Conservation (phyloP, 2,329 filamentous ascomycete genomes). For the Aspergillus terreus region DNA sequence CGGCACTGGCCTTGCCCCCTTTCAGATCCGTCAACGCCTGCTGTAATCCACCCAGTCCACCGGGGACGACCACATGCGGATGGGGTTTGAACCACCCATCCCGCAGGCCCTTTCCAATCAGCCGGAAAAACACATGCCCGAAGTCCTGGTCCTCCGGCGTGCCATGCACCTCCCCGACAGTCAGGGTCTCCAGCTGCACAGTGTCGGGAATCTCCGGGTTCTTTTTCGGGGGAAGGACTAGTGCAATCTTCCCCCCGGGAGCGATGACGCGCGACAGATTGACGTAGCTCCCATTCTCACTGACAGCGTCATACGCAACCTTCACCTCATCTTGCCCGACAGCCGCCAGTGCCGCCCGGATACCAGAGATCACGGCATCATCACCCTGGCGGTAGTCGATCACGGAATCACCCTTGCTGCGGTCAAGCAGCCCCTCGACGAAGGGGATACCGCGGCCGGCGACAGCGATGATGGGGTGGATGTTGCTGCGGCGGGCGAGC, state of each 20-base stretch:
- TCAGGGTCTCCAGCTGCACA: constrained; percentile 38
- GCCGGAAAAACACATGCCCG: constrained; percentile 43
- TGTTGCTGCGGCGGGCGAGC: constrained; percentile 52
- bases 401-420: constrained; percentile 52
- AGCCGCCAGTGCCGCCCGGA: constrained; percentile 19
- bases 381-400: constrained; percentile 60
- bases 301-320: constrained; percentile 55
- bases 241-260: constrained; percentile 34
- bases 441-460: constrained; percentile 51
- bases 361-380: constrained; percentile 49
- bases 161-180: constrained; percentile 28
- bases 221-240: constrained; percentile 43
- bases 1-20: constrained; percentile 58
- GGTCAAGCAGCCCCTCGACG: constrained; percentile 52
- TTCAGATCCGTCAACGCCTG: constrained; percentile 53
- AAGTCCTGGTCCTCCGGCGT: constrained; percentile 30
- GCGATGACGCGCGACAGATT: constrained; percentile 47
- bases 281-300: constrained; percentile 48
- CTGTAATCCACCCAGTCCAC: constrained; percentile 54
- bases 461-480: constrained; percentile 60
- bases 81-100: constrained; percentile 51
- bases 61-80: constrained; percentile 48
- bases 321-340: constrained; percentile 29
- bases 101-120: constrained; percentile 44
- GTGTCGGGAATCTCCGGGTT: constrained; percentile 37